Evolutionary conservation across 1,284 basidiomycete genomes (phyloP), one percentile per base, ranked within the genome.

Genomic region (Phylloporus sp.): DNA sequence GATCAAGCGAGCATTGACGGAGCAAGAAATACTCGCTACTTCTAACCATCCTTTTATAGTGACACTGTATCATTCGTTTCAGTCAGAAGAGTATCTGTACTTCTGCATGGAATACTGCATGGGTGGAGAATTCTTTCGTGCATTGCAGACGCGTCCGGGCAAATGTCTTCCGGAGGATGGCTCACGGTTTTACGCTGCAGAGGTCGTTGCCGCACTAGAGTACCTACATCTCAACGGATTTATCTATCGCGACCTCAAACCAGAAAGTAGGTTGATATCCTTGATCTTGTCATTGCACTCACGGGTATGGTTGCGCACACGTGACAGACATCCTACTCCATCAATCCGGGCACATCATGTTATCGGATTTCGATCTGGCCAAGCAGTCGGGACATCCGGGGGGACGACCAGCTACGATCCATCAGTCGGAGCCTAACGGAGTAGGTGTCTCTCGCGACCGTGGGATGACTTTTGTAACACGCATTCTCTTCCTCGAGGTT

Each of bases 71-170:
- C 96, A 98, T 82, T 97, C 96, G 17, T 98, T 98, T 86, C 97
- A 98, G 82, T 97, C 95, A n/a, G 94, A 96, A 73, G 93, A 95
- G 70, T 97, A 97, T 81, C 88, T 98, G 41, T 98, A 98, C 82
- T 97, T 98, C 81, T 98, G 96, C 83, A 97, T 98, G 92, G 96
- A 97, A 81, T 99, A 99, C 83, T 99, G 98, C 84, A 97, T 98
- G 94, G 97, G 97, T 55, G 97, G 97, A 69, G 97, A 99, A 80
- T 99, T 99, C 84, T 99, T 99, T 87, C 92, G 98, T 43, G 96
- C 97, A 15, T 83, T 98, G 71, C 96, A 98, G 81, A 95, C 94
- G 57, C 88, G 96, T 68, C 98, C 97, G 5, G 96, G 95, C 58
- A 99, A 97, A 80, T 99, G 98, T 81, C 88, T 99, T 25, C 84